Percentiles rank a stretch among this genome's conserved stretches.
Evolutionary conservation across 2,329 filamentous ascomycete genomes (phyloP).

Genomic region (Fusarium domesticum): DNA sequence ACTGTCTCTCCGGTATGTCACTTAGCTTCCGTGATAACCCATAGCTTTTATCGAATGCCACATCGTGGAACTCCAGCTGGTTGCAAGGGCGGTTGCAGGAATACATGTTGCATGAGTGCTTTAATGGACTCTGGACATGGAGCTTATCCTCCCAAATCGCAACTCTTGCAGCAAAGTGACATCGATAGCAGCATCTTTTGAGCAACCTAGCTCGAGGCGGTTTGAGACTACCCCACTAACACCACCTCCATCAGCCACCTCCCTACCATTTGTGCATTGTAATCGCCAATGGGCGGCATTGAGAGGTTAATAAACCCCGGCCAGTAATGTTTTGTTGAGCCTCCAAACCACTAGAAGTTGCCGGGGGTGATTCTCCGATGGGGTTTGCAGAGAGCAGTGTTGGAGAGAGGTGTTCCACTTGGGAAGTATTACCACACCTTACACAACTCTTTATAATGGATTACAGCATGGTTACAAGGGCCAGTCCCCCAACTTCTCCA

Average conservation of each 20-base stretch:
- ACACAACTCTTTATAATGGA: background rate
- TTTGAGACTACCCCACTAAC: slow-evolving; percentile 19
- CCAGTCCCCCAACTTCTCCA: background rate
- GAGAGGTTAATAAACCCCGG: background rate
- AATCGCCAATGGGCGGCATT: background rate
- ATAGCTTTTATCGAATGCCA: slow-evolving; percentile 12
- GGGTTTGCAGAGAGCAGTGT: background rate
- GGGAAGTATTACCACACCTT: background rate
- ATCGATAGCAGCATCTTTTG: slow-evolving; percentile 13
- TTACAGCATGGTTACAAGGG: background rate
- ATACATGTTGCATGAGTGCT: slow-evolving; percentile 13
- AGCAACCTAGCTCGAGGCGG: slow-evolving; percentile 12
- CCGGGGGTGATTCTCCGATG: background rate
- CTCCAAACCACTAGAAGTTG: background rate
- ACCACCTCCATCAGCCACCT: slow-evolving; percentile 21
- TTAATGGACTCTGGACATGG: slow-evolving; percentile 8
- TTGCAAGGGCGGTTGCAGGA: slow-evolving; percentile 17
- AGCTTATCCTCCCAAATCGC: slow-evolving; percentile 12
- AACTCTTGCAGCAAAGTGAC: slow-evolving; percentile 20
- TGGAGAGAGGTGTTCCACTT: background rate
- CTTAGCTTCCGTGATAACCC: slow-evolving; percentile 8
- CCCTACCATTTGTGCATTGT: background rate
- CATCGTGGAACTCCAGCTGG: slow-evolving; percentile 12
- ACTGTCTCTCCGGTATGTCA: slow-evolving; percentile 2
- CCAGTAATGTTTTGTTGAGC: background rate